phyloP scores from a whole-genome alignment of 1,284 basidiomycete genomes.

The Moniliella sp. region DNA sequence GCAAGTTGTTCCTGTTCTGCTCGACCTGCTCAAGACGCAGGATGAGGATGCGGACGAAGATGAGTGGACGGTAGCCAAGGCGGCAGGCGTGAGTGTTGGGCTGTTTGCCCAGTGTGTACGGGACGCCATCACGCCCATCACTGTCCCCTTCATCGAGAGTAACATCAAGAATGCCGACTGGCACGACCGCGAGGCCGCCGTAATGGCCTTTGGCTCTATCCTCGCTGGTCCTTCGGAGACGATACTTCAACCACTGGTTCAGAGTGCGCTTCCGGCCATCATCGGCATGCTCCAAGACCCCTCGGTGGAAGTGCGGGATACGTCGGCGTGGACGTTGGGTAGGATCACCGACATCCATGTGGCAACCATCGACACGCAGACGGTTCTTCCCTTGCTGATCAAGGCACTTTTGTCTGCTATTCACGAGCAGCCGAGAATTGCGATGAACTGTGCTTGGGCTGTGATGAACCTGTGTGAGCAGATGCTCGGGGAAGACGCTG shows the following conservation, averaged over 20 bases:
- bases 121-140: slow-evolving; percentile 69
- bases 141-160: slow-evolving; percentile 91
- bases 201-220: slow-evolving; percentile 95
- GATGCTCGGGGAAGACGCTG: slow-evolving; percentile 10
- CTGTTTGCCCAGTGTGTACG: slow-evolving; percentile 74
- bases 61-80: slow-evolving; percentile 95
- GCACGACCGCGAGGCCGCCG: slow-evolving; percentile 83
- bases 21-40: slow-evolving; percentile 69
- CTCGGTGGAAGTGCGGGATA: slow-evolving; percentile 75
- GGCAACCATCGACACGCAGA: slow-evolving; percentile 64
- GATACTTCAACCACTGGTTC: slow-evolving; percentile 69
- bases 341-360: slow-evolving; percentile 80
- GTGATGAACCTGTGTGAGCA: slow-evolving; percentile 57
- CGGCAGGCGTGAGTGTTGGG: slow-evolving; percentile 75
- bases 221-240: slow-evolving; percentile 77
- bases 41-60: slow-evolving; percentile 94
- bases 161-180: slow-evolving; percentile 77
- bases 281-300: slow-evolving; percentile 84
- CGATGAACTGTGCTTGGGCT: slow-evolving; percentile 85
- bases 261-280: slow-evolving; percentile 76
- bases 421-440: slow-evolving; percentile 61
- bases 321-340: slow-evolving; percentile 89
- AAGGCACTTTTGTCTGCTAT: slow-evolving; percentile 63
- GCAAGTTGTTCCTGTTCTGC: slow-evolving; percentile 77
- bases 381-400: slow-evolving; percentile 64